Conservation (phyloP, 257 asterid species). For the Ocimum tenuiflorum region DNA sequence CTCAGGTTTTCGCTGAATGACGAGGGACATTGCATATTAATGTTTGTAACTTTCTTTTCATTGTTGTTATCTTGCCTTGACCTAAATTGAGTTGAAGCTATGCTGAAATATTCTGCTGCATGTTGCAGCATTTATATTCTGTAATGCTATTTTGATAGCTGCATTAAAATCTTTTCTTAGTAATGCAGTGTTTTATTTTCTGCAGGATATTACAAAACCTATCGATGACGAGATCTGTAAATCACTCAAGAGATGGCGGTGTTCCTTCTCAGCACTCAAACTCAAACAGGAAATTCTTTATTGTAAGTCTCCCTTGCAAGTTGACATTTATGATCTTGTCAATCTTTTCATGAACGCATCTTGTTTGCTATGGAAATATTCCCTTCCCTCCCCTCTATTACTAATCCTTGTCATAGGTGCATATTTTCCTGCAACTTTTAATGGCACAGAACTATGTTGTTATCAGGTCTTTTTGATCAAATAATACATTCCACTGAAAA, state of each 20-base stretch:
- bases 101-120: background rate
- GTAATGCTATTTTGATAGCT: background rate
- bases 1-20: background rate
- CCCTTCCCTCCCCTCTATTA: background rate
- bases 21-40: background rate
- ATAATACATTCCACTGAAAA: constrained; percentile 81
- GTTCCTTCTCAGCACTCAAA: constrained; percentile 80
- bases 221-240: constrained; percentile 67
- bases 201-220: constrained; percentile 89
- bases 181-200: background rate
- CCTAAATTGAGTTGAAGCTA: background rate
- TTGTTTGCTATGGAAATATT: too few species aligned
- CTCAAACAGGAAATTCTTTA: constrained; percentile 82
- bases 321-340: background rate
- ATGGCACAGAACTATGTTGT: constrained; percentile 3
- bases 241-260: constrained; percentile 68
- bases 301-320: constrained; percentile 44
- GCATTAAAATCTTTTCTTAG: background rate
- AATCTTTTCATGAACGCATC: too few species aligned
- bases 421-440: background rate
- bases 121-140: background rate
- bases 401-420: background rate
- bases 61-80: background rate
- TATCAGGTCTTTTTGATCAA: constrained; percentile 92
- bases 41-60: background rate